These are phyloP conservation scores for Lactarius vividus DNA, from an alignment of 768 basidiomycete genomes.

Conservation along the genomic window DNA sequence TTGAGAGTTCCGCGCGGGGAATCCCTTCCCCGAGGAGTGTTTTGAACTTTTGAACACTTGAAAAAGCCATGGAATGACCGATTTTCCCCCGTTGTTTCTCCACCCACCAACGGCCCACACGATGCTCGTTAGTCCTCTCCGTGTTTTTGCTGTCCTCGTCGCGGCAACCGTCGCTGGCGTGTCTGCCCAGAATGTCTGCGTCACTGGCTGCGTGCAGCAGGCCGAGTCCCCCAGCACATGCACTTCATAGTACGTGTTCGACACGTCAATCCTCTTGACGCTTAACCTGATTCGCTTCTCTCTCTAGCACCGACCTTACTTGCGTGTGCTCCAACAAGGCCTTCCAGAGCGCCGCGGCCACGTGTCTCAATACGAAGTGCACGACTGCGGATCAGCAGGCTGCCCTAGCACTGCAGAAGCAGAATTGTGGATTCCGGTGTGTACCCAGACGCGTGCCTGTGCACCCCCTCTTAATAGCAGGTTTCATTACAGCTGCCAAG, in stretches of 20 bases:
- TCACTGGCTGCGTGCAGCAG: background rate
- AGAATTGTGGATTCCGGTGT: constrained; percentile 34
- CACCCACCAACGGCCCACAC: background rate
- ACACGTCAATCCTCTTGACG: background rate
- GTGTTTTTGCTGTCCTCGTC: background rate
- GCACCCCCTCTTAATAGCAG: background rate
- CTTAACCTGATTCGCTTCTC: background rate
- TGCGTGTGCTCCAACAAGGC: constrained; percentile 40
- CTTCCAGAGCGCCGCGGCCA: constrained; percentile 37
- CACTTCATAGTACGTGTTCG: background rate
- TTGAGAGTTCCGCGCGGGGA: too few relatives aligned
- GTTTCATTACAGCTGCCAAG: too few relatives aligned
- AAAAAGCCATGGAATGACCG: too few relatives aligned
- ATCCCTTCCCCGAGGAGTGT: too few relatives aligned
- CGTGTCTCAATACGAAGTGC: constrained; percentile 40
- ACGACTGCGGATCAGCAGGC: constrained; percentile 31
- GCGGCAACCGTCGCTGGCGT: background rate
- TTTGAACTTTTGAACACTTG: too few relatives aligned
- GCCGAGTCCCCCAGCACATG: background rate
- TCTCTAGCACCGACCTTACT: constrained; percentile 36
- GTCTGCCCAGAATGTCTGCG: constrained; percentile 10
- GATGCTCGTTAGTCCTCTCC: constrained; percentile 6
- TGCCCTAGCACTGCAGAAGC: constrained; percentile 35
- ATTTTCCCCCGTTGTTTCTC: background rate
- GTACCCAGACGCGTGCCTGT: background rate